Percentiles rank a stretch among this genome's conserved stretches.
Evolutionary conservation across 1,284 basidiomycete species (phyloP).

Genomic region (Moesziomyces aphidis): DNA sequence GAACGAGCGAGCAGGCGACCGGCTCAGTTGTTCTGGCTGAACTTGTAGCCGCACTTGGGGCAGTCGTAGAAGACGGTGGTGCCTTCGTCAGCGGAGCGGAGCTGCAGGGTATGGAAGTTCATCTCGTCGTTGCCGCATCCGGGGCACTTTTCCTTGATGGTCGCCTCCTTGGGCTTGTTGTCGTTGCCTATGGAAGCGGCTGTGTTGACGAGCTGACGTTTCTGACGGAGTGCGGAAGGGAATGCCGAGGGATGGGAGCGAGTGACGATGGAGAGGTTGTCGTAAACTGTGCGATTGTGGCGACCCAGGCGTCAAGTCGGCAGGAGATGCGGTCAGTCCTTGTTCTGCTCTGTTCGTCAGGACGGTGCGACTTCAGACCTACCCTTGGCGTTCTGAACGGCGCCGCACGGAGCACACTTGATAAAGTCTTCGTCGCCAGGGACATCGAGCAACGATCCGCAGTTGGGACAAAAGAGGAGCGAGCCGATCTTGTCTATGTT

Average conservation of each 20-base stretch:
- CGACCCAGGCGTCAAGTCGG: not conserved
- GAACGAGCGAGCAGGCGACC: not conserved
- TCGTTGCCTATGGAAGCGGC: constrained; percentile 31
- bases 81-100: constrained; percentile 70
- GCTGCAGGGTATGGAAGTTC: constrained; percentile 70
- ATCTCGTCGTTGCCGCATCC: constrained; percentile 76
- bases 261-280: constrained; percentile 89
- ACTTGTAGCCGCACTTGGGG: constrained; percentile 67
- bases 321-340: not conserved
- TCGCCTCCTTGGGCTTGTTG: constrained; percentile 50
- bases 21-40: constrained; percentile 61
- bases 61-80: constrained; percentile 68
- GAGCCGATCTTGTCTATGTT: constrained; percentile 75
- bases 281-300: constrained; percentile 77
- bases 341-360: not conserved
- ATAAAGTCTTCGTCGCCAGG: constrained; percentile 83
- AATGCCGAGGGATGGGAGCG: constrained; percentile 93
- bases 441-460: constrained; percentile 87
- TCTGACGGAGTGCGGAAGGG: constrained; percentile 86
- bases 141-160: constrained; percentile 94
- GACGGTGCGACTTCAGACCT: constrained; percentile 10
- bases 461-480: constrained; percentile 90
- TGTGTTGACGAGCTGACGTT: constrained; percentile 82
- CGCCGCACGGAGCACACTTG: constrained; percentile 86
- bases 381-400: constrained; percentile 76